These are phyloP conservation scores for Colletotrichum lentis DNA, from an alignment of 2,329 filamentous ascomycete species.

Conservation along the genomic window DNA sequence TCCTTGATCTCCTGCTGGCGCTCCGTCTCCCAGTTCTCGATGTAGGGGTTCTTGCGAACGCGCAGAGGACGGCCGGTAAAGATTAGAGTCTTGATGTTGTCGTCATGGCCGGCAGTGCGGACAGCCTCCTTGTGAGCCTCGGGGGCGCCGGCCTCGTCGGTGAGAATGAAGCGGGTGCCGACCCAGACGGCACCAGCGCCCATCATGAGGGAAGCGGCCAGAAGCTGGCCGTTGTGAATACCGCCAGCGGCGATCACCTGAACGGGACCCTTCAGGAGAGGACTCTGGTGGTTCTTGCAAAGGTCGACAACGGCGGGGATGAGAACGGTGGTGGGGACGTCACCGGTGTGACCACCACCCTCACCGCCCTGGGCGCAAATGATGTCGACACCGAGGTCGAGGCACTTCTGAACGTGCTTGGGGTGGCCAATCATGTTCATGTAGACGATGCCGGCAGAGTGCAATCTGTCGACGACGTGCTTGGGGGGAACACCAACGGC, in stretches of 20 bases:
- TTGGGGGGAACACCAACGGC: slow-evolving; percentile 94
- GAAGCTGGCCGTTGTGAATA: slow-evolving; percentile 88
- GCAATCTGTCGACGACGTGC: slow-evolving; percentile 86
- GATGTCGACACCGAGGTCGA: slow-evolving; percentile 90
- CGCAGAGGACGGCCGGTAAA: slow-evolving; percentile 96
- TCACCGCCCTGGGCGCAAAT: slow-evolving; percentile 99
- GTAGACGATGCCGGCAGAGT: slow-evolving; percentile 87
- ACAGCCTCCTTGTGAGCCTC: slow-evolving; percentile 96
- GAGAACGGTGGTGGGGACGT: slow-evolving; percentile 89
- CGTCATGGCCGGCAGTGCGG: slow-evolving; percentile 87
- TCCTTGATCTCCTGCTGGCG: slow-evolving; percentile 90
- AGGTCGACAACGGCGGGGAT: slow-evolving; percentile 91
- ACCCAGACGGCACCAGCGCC: slow-evolving; percentile 95
- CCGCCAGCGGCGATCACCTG: slow-evolving; percentile 94
- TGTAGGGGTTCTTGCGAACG: slow-evolving; percentile 93
- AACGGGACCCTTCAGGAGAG: slow-evolving; percentile 85
- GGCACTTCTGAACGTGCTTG: slow-evolving; percentile 97
- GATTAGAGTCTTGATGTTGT: slow-evolving; percentile 96
- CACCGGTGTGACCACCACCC: slow-evolving; percentile 94
- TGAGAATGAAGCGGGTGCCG: slow-evolving; percentile 93
- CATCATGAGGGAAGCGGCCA: slow-evolving; percentile 91
- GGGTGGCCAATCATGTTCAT: slow-evolving; percentile 99
- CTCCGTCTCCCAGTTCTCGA: slow-evolving; percentile 95
- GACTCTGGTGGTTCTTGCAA: slow-evolving; percentile 79
- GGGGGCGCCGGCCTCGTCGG: slow-evolving; percentile 92